Base-by-base conservation (phyloP, 2,329 filamentous ascomycete species). In the Didymella pinodella region DNA sequence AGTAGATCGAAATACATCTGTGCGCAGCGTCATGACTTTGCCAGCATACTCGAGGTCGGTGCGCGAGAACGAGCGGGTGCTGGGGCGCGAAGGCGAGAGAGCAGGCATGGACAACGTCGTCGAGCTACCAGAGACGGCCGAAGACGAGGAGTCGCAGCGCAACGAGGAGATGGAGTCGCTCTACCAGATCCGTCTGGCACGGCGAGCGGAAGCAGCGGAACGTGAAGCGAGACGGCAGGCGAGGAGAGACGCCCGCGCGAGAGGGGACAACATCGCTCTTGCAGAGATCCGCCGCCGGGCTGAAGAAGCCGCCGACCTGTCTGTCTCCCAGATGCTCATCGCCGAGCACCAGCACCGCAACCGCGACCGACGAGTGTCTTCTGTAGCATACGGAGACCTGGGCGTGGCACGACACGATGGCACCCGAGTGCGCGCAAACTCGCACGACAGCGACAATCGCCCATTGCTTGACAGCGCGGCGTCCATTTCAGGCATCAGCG, bases 21-120 rank as follows among this genome's bases (percentile, higher is more conserved):
- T 98, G 45, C 89, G 94, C 54, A 96, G 92, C n/a, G 88, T 98
- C 55, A 95, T 97, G 85, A 98, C 95, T 0, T 80, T 99, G 2
- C 95, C 95, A 0, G 86, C 91, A 0, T 99, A 99, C 76, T 89
- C 90, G 2, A 85, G 84, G 16, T 87, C 86, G 28, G 87, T 92
- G 0, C 84, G 86, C 48, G 88, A 90, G 20, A 88, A 87, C 45
- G 95, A 99, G 76, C 88, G 89, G 66, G 88, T 97, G 1, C 83
- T 98, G 47, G 95, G 88, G 7, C 86, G 93, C 5, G 95, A 96
- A 76, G 95, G 95, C 48, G 95, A 99, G 75, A 86, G 95, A 60
- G 94, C 85, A 52, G 95, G 95, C 7, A 92, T 99, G 68, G 95
- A 99, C 69, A 86, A 91, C 4, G 93, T 99, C 0, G 80, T 98